Base-by-base conservation (phyloP, 169 alveolate species). In the Hepatocystis sp. region DNA sequence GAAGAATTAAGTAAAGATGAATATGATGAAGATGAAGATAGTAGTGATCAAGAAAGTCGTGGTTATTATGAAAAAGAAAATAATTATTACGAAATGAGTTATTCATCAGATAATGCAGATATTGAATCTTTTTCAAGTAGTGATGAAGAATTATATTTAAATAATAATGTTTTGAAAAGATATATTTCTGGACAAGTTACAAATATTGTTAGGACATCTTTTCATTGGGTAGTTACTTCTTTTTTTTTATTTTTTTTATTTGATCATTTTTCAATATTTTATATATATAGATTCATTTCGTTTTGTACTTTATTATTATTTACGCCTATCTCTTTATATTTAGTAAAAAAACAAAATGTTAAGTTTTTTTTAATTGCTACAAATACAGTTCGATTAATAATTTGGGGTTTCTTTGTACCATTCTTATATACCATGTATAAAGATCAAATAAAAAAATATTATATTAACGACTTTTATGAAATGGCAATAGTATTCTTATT, bases 161-260 rank as follows among this genome's bases (percentile, higher is more conserved):
- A 63, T 58, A 76, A 71, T 21, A 66, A 71, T 34, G 44, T 71
- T 25, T 71, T 71, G 34, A 71, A 71, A 40, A 58, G 42, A 64
- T 71, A 71, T 28, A 56, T 58, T 1, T 46, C 58, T 5, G 86
- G 86, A 0, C 86, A 71, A 25, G 65, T 71, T 27, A 36, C 58
- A 30, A 71, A 71, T 25, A 71, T 56, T 5, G 58, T 71, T 4
- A 71, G 86, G 39, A 71, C 86, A 15, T 71, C 86, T 4, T 71
- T 71, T 36, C 86, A 71, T 42, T 71, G 86, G 86, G 86, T 64
- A 15, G 46, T 71, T 2, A 44, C 86, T 1, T 60, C 86, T 0
- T 56, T 71, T 58, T 8, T 71, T 23, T 63, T 71, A 71, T 40
- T 71, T 36, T 58, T 49, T 21, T 13, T 71, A 27, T 71, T 71